These are phyloP conservation scores for Cardiospermum halicacabum DNA, from an alignment of 345 rosid genomes.

Conservation along the genomic window DNA sequence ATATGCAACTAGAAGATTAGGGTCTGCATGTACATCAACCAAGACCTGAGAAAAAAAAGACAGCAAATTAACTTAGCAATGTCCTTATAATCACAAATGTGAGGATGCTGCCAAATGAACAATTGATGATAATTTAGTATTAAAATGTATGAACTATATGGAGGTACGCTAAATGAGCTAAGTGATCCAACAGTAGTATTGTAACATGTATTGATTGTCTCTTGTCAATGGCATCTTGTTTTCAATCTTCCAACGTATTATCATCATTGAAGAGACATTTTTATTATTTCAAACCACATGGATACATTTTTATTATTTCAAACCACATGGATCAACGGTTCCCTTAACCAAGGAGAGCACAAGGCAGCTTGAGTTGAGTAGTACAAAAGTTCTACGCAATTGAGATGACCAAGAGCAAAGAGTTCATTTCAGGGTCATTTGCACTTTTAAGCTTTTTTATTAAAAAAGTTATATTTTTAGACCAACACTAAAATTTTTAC, in stretches of 20 bases:
- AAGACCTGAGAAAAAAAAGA: slow-evolving; percentile 47
- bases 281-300: background rate
- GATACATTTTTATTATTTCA: background rate
- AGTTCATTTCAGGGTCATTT: background rate
- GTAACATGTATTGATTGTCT: background rate
- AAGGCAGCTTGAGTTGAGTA: background rate
- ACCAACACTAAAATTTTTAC: too few species aligned
- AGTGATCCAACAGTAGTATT: background rate
- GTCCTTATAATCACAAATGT: background rate
- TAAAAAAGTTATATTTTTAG: too few species aligned
- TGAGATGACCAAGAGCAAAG: background rate
- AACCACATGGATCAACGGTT: background rate
- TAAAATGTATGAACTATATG: background rate
- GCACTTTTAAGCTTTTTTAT: too few species aligned
- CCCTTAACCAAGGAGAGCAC: background rate
- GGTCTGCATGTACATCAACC: slow-evolving; percentile 71
- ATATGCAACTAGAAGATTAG: slow-evolving; percentile 74
- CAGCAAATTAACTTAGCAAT: slow-evolving; percentile 4
- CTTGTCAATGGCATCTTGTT: background rate
- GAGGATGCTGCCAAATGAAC: background rate
- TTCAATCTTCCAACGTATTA: background rate
- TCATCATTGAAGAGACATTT: background rate
- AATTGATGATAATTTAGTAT: background rate
- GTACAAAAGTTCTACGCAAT: background rate
- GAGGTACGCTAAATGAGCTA: too few species aligned